Base-by-base conservation (phyloP, 2,329 filamentous ascomycete species). In the Paradendryphiella salina region DNA sequence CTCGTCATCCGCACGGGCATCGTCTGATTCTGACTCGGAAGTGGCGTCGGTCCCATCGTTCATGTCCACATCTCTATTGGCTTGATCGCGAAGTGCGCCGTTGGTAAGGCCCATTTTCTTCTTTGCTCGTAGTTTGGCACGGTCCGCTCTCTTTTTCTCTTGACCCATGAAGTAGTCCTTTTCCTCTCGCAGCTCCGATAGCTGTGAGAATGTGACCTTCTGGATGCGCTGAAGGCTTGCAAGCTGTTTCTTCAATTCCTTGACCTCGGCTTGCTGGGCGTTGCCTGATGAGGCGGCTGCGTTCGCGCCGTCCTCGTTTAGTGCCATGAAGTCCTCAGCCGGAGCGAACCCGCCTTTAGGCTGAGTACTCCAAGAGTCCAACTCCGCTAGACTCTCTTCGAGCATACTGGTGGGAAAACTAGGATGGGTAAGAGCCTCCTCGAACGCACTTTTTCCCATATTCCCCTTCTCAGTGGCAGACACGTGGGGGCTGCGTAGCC, bases 181-280 rank as follows among this genome's bases (percentile, higher is more conserved):
- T 57, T 79, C 76, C 36, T 74, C 68, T 35, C 72, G 71, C 44
- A 79, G 40, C 50, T 74, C 72, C 11, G 73, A 73, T 20, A 80
- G 64, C 50, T 78, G 77, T 17, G 73, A 65, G 44, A 79, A 75
- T 4, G 74, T 76, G 28, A 73, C 73, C 50, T 70, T 75, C 57
- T 79, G 77, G 23, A 79, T 67, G 33, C 75, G 68, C 54, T 77
- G 72, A 23, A 79, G 61, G 4, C 74, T 73, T 15, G 73, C 75
- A 13, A 79, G 46, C 50, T 79, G 70, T 43, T 67, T 65, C 53
- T 66, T 71, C 23, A 73, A 35, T 32, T 72, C 67, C 29, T 66
- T 65, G n/a, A 74, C 56, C 48, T 73, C 67, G 11, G 69, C 69
- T 13, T 59, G 36, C 14, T 57, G 55, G 15, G 50, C 50, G 10